A percentile compares a stretch with the other conserved stretches of the same genome.
These are phyloP conservation scores for Fusarium chaquense DNA, from an alignment of 2,329 filamentous ascomycete genomes.

Conservation along the genomic window DNA sequence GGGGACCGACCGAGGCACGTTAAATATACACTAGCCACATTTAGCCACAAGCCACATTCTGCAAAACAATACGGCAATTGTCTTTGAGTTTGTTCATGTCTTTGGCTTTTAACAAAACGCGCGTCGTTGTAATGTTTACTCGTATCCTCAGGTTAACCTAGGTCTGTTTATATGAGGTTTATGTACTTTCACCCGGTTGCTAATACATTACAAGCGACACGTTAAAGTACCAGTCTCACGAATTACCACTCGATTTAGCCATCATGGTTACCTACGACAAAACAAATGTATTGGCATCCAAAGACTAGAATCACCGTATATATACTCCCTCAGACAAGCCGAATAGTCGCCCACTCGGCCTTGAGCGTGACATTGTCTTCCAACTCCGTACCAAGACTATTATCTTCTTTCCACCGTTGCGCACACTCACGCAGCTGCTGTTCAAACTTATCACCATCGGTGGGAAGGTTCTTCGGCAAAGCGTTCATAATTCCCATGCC, in stretches of 20 bases:
- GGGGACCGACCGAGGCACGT: background rate
- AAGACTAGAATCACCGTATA: background rate
- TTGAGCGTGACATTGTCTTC: background rate
- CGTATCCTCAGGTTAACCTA: rapidly evolving
- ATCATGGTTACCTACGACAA: background rate
- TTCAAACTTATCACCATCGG: background rate
- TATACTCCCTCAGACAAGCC: background rate
- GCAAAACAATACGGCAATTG: background rate
- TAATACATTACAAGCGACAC: rapidly evolving
- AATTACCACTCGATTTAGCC: background rate
- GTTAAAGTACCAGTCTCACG: background rate
- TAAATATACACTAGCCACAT: background rate
- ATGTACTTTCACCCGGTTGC: background rate
- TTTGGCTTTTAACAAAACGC: background rate
- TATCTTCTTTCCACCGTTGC: no score
- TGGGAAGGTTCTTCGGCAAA: background rate
- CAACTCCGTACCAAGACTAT: background rate
- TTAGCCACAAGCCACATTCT: background rate
- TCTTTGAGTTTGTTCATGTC: background rate
- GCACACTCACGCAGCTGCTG: background rate
- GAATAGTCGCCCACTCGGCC: constrained; percentile 6
- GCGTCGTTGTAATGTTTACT: rapidly evolving
- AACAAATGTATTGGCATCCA: background rate
- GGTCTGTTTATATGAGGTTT: background rate
- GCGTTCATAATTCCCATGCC: background rate